These are phyloP conservation scores for Rosa multiflora DNA, from an alignment of 306 rosid genomes.

Conservation along the genomic window DNA sequence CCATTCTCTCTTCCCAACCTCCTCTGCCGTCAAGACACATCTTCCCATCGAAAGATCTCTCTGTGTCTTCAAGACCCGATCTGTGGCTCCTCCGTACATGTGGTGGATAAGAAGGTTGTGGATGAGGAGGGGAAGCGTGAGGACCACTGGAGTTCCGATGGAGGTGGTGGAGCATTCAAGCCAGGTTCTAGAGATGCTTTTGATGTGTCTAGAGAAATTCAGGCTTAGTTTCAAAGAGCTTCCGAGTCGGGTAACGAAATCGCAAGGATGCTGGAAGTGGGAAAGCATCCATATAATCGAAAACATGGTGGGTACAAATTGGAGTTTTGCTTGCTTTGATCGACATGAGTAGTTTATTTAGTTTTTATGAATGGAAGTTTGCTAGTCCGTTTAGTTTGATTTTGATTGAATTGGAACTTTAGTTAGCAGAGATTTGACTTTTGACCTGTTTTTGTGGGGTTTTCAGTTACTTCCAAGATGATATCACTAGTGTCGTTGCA, in stretches of 20 bases:
- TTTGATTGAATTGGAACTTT: conserved; percentile 16
- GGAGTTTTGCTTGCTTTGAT: conserved; percentile 9
- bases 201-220: conserved; percentile 74
- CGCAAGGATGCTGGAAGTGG: conserved; percentile 75
- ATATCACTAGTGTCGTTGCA: conserved; percentile 55
- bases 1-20: too few relatives aligned
- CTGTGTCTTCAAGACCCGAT: too few relatives aligned
- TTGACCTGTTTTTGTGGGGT: conserved; percentile 16
- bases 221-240: conserved; percentile 71
- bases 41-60: too few relatives aligned
- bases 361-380: background rate
- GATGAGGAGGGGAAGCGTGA: conserved; percentile 53
- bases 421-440: conserved; percentile 16
- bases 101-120: conserved; percentile 73
- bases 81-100: conserved; percentile 24
- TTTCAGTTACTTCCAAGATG: conserved; percentile 75
- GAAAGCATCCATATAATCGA: conserved; percentile 60
- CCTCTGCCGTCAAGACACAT: too few relatives aligned
- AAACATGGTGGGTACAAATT: conserved; percentile 49
- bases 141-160: conserved; percentile 18
- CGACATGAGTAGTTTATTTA: background rate
- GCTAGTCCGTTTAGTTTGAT: background rate
- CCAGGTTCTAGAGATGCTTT: conserved; percentile 55
- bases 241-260: conserved; percentile 72
- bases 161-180: conserved; percentile 48